Conservation (phyloP, 257 asterid species). For the Sherardia arvensis region DNA sequence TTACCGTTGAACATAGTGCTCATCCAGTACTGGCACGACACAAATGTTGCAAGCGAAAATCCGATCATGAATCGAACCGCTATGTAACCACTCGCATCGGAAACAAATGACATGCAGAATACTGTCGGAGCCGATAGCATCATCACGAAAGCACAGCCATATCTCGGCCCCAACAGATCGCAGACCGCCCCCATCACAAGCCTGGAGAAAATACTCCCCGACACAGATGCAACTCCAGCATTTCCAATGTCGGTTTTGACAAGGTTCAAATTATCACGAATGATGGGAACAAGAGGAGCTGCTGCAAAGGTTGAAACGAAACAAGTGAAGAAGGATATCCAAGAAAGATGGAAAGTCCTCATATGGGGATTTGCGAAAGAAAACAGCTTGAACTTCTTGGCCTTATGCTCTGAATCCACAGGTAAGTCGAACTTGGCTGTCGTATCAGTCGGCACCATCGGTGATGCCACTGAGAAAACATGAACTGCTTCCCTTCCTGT, state of each 20-base stretch:
- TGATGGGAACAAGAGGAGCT: slow-evolving; percentile 56
- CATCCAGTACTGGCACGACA: background rate
- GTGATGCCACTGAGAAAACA: slow-evolving; percentile 31
- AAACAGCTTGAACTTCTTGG: slow-evolving; percentile 34
- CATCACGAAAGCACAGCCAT: background rate
- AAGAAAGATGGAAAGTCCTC: background rate
- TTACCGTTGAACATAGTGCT: background rate
- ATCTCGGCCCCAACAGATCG: background rate
- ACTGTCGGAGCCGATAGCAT: background rate
- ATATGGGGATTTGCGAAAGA: slow-evolving; percentile 32
- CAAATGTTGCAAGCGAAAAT: background rate
- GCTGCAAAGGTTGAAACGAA: slow-evolving; percentile 55
- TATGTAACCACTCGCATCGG: background rate
- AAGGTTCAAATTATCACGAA: slow-evolving; percentile 45
- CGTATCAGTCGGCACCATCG: slow-evolving; percentile 12
- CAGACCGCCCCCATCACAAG: background rate
- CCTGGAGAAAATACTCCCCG: background rate
- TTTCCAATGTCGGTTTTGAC: background rate
- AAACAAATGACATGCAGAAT: background rate
- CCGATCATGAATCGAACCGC: background rate
- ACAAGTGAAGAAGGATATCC: slow-evolving; percentile 44
- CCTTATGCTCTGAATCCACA: slow-evolving; percentile 60
- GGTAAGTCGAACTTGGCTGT: slow-evolving; percentile 45
- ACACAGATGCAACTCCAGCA: background rate
- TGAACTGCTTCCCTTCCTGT: slow-evolving; percentile 52